A percentile compares a stretch with the other conserved stretches of the same genome.
phyloP scores from a whole-genome alignment of 1,139 yeast species.

The Meyerozyma carpophila region DNA sequence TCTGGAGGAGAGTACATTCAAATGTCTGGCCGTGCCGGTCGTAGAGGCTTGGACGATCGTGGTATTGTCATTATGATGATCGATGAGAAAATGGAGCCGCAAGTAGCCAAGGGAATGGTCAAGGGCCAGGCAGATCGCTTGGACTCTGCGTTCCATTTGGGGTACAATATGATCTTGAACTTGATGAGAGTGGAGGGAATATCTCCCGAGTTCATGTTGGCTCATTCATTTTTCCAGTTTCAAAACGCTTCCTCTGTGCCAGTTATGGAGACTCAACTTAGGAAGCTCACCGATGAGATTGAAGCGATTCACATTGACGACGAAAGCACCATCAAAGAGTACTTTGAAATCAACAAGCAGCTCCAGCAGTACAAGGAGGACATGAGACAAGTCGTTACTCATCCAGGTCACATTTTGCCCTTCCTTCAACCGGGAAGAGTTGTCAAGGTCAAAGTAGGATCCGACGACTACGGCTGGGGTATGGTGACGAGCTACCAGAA shows the following conservation, averaged over 20 bases:
- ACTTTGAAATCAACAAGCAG: slow-evolving; percentile 75
- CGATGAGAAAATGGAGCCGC: slow-evolving; percentile 99
- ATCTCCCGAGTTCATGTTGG: slow-evolving; percentile 96
- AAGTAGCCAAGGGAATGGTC: slow-evolving; percentile 98
- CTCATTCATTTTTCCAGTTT: slow-evolving; percentile 89
- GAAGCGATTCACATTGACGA: slow-evolving; percentile 59
- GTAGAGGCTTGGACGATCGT: slow-evolving; percentile 98
- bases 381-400: slow-evolving; percentile 78
- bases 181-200: slow-evolving; percentile 96
- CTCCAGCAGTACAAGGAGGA: slow-evolving; percentile 69
- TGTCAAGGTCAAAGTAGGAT: slow-evolving; percentile 56
- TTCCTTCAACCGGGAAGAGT: slow-evolving; percentile 89
- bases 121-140: slow-evolving; percentile 96
- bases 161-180: slow-evolving; percentile 95
- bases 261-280: slow-evolving; percentile 60
- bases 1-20: slow-evolving; percentile 99
- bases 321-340: slow-evolving; percentile 69
- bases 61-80: slow-evolving; percentile 99
- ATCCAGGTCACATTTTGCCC: slow-evolving; percentile 81
- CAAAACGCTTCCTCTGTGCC: slow-evolving; percentile 93
- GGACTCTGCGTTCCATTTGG: slow-evolving; percentile 94
- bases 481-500: slow-evolving; percentile 75
- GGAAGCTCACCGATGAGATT: slow-evolving; percentile 45
- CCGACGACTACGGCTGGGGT: slow-evolving; percentile 88
- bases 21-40: slow-evolving; percentile 99